phyloP scores from a whole-genome alignment of 352 stramenopile species.

The Phytophthora fragariaefolia region DNA sequence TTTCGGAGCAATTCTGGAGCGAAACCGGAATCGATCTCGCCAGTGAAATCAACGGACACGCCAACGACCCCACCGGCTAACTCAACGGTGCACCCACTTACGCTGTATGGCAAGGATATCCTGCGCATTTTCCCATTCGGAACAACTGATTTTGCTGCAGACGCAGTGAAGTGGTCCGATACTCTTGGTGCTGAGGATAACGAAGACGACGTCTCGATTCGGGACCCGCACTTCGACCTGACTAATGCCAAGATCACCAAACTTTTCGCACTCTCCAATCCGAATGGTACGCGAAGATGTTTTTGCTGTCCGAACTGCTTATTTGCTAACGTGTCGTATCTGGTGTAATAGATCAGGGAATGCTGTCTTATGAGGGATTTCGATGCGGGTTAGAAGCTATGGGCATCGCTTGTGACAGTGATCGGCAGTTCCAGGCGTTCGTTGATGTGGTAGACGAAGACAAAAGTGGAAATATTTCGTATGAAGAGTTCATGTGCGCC shows the following conservation, averaged over 20 bases:
- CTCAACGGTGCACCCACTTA: conserved; percentile 35
- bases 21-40: conserved; percentile 20
- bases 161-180: conserved; percentile 47
- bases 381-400: conserved; percentile 68
- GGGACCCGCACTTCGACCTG: conserved; percentile 32
- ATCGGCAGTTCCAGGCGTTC: conserved; percentile 70
- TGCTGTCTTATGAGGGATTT: conserved; percentile 75
- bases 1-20: conserved; percentile 30
- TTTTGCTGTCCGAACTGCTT: too few relatives aligned
- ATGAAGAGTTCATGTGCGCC: conserved; percentile 82
- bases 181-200: conserved; percentile 12
- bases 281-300: conserved; percentile 39
- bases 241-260: conserved; percentile 33
- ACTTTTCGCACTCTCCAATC: conserved; percentile 64
- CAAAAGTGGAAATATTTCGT: conserved; percentile 77
- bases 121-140: conserved; percentile 52
- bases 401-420: conserved; percentile 65
- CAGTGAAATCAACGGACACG: conserved; percentile 9
- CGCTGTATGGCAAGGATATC: conserved; percentile 68
- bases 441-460: conserved; percentile 83
- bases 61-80: conserved; percentile 17
- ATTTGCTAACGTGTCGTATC: too few relatives aligned
- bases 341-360: too few relatives aligned
- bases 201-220: conserved; percentile 30
- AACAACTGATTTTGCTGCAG: conserved; percentile 59